Base-by-base conservation (phyloP, 2,329 filamentous ascomycete species). In the Drechslerella stenobrocha region DNA sequence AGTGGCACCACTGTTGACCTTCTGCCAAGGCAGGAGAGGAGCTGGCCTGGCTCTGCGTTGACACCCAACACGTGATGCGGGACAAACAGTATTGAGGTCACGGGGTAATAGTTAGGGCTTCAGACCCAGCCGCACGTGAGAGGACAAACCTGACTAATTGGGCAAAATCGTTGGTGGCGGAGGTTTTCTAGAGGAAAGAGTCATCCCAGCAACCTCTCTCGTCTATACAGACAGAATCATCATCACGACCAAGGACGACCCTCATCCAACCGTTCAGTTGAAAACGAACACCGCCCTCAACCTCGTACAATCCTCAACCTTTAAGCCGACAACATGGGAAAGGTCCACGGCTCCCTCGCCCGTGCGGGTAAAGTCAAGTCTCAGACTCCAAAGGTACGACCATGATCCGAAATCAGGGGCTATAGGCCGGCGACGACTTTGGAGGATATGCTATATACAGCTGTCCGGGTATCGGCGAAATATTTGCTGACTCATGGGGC, bases 311-410 rank as follows among this genome's bases (percentile, higher is more conserved):
- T 30, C 37, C 20, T 18, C n/a, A 51, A 13, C 34, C 15, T 23
- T 32, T 37, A 55, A 24, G 56, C 50, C 45, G 40, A 52, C 81
- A 81, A 88, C 79, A 91, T 92, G 88, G 88, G 88, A 83, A 92
- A 92, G 83, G 88, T 92, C 81, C 89, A 92, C 87, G 89, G 89
- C 80, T 93, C 89, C 79, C 87, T 93, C 81, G 89, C 89, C 80
- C 89, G 89, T 90, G 89, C 89, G 82, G 90, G 90, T 83, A 95
- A 95, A 85, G 90, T 96, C 86, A 95, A 95, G 88, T 92, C 89
- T 82, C 89, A 92, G 81, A 92, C 88, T 75, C 88, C 88, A 77
- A 91, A 92, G 86, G 88, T 90, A 84, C 80, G 84, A 80, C 51
- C 70, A 55, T 58, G 42, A 73, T 64, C 66, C 46, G 24, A 37